Evolutionary conservation across 2,329 filamentous ascomycete genomes (phyloP), one percentile per base, ranked within the genome.

Genomic region (Septoria linicola): DNA sequence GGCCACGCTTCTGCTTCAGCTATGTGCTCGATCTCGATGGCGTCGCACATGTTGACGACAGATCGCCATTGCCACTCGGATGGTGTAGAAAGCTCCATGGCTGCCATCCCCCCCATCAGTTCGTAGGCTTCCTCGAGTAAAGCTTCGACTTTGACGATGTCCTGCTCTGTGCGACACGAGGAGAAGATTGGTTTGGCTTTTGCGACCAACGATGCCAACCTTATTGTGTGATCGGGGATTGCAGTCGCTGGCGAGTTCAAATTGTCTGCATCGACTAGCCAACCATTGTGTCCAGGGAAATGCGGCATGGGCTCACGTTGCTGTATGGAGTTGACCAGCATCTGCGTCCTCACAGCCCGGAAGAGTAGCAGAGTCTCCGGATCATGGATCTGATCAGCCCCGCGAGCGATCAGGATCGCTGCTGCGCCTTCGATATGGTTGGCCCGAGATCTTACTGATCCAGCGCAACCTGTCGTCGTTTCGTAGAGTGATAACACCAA

Each of bases 361-460:
- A 55, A 55, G 14, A 55, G 39, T 5, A 51, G 37, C 6, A 48
- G 27, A 20, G 49, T 45, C n/a, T 43, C 31, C 3, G 25, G n/a
- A n/a, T 51, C 21, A 11, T 45, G 23, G 8, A 49, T 44, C 23
- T 55, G 40, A 10, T 52, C 27, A 2, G 31, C 16, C 3, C 53
- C 49, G n/a, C 49, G 44, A 1, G 53, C 43, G n/a, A 27, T 44
- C 13, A 55, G 34, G 4, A 55, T 39, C 0, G 53, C 50, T 8
- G 46, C 41, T 4, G 53, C 53, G 7, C 53, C 53, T 11, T 52
- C 53, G 8, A 55, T 49, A 20, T 55, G 53, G 13, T 40, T 42
- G 3, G 53, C 49, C 53, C 53, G 52, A 14, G 49, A 48, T 36
- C 49, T 30, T 10, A 46, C 41, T 4, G 53, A 52, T 17, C 48